phyloP scores from a whole-genome alignment of 805 yeast species.

The Candida argentea region DNA sequence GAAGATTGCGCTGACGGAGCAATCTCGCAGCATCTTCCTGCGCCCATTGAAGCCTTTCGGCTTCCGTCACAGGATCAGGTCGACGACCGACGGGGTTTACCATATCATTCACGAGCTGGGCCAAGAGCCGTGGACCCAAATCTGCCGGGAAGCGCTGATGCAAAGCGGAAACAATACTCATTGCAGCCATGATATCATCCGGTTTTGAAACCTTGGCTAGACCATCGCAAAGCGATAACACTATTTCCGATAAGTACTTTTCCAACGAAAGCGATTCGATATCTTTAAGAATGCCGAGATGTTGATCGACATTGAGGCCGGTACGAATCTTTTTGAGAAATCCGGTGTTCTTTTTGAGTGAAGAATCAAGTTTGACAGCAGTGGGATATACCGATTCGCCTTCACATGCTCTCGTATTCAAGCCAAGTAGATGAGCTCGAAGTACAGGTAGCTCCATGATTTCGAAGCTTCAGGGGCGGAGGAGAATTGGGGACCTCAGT shows the following conservation, averaged over 20 bases:
- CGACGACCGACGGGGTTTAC: constrained; percentile 9
- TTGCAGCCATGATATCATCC: constrained; percentile 52
- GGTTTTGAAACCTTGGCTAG: constrained; percentile 39
- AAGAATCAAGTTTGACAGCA: constrained; percentile 47
- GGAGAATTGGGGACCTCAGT: no score
- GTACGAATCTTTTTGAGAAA: constrained; percentile 62
- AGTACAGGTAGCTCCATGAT: no score
- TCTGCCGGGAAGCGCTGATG: constrained; percentile 60
- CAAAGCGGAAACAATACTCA: constrained; percentile 58
- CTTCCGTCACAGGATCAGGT: constrained; percentile 6
- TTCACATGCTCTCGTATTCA: constrained; percentile 44
- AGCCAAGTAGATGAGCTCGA: constrained; percentile 24
- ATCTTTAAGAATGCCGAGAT: constrained; percentile 43
- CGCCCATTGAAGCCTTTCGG: background rate
- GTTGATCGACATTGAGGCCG: constrained; percentile 44
- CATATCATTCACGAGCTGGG: constrained; percentile 30
- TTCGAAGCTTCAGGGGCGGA: no score
- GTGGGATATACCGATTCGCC: constrained; percentile 23
- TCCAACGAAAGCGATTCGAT: constrained; percentile 53
- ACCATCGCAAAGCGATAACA: constrained; percentile 54
- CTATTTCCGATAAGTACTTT: constrained; percentile 65
- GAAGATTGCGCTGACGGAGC: constrained; percentile 33
- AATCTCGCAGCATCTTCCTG: constrained; percentile 12
- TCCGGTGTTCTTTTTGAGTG: constrained; percentile 73
- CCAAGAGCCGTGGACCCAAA: constrained; percentile 36